Conservation (phyloP, 331 rosid genomes). For the Prunus yedoensis region DNA sequence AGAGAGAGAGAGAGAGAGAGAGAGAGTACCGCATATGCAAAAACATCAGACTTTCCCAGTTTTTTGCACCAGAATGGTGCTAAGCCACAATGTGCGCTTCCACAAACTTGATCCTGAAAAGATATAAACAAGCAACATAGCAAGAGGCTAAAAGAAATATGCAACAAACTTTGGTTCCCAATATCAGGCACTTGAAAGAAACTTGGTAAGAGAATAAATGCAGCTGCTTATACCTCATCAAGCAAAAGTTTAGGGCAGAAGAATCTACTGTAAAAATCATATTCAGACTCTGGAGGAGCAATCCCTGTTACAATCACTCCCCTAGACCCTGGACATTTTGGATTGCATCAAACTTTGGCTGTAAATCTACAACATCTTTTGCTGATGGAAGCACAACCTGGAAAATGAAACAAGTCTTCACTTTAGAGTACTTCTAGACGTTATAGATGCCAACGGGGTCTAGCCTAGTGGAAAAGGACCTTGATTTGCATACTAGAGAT, state of each 20-base stretch:
- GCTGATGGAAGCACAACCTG: constrained; percentile 63
- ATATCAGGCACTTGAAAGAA: background rate
- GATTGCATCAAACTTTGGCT: constrained; percentile 56
- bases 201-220: background rate
- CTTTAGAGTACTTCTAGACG: background rate
- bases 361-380: constrained; percentile 47
- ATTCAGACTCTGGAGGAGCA: constrained; percentile 57
- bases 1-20: background rate
- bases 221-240: constrained; percentile 54
- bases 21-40: constrained; percentile 60
- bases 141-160: background rate
- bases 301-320: constrained; percentile 58
- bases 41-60: constrained; percentile 68
- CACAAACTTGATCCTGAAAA: constrained; percentile 72
- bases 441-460: too few species aligned
- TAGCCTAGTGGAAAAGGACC: too few species aligned
- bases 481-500: too few species aligned
- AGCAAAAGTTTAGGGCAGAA: constrained; percentile 52
- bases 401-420: constrained; percentile 16
- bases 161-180: background rate
- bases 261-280: constrained; percentile 65
- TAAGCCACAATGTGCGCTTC: constrained; percentile 80
- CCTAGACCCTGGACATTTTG: constrained; percentile 48
- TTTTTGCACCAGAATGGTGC: constrained; percentile 71
- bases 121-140: background rate